These are phyloP conservation scores for Psophocarpus tetragonolobus DNA, from an alignment of 306 rosid species.

Conservation along the genomic window DNA sequence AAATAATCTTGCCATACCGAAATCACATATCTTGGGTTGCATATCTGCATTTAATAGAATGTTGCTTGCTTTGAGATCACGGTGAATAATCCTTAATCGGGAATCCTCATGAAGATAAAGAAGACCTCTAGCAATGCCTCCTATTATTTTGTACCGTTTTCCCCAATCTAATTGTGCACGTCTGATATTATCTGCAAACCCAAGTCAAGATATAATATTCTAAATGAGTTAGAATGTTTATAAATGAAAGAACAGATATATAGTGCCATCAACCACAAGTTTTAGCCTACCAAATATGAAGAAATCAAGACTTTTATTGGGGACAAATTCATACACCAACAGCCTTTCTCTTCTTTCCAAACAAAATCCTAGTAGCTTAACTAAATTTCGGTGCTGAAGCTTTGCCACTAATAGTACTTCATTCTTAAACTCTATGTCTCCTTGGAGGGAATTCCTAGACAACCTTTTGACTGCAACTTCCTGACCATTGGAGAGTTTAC, in stretches of 20 bases:
- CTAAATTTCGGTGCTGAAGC: constrained; percentile 40
- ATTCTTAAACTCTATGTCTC: constrained; percentile 52
- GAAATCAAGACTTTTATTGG: constrained; percentile 52
- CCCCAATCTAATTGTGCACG: constrained; percentile 38
- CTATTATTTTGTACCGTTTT: constrained; percentile 40
- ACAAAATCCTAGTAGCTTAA: constrained; percentile 1
- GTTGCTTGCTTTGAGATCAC: too few species aligned
- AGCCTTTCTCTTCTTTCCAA: constrained; percentile 1
- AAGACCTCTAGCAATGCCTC: constrained; percentile 45
- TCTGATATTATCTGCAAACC: constrained; percentile 37
- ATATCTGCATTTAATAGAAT: background rate
- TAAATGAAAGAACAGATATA: background rate
- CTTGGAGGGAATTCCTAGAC: constrained; percentile 43
- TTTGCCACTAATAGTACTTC: constrained; percentile 50
- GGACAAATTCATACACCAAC: constrained; percentile 42
- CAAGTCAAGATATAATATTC: background rate
- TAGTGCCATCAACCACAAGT: background rate
- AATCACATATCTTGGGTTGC: background rate
- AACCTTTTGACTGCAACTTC: constrained; percentile 54
- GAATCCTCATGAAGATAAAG: constrained; percentile 29
- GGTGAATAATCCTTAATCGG: background rate
- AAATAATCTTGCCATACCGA: constrained; percentile 4
- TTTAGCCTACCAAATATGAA: constrained; percentile 47
- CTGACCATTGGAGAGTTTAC: constrained; percentile 36
- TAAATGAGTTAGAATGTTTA: background rate